phyloP scores from a whole-genome alignment of 2,329 filamentous ascomycete species.

The Pestalotiopsis sp. region DNA sequence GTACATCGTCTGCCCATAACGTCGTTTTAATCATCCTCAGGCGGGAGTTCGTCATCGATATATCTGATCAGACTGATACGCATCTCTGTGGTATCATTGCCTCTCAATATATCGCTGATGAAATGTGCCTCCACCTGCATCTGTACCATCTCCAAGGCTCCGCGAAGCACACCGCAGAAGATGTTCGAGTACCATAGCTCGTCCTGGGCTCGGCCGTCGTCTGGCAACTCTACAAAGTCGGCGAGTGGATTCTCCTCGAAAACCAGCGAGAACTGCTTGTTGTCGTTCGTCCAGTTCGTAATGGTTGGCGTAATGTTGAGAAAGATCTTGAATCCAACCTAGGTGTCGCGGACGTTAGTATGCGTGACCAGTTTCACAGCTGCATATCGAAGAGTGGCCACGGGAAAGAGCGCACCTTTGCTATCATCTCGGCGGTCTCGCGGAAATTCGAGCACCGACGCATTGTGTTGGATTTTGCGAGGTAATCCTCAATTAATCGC shows the following conservation, averaged over 20 bases:
- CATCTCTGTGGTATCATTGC: constrained; percentile 97
- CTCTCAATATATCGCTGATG: constrained; percentile 87
- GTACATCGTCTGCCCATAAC: not conserved
- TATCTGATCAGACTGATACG: constrained; percentile 87
- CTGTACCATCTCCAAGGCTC: constrained; percentile 96
- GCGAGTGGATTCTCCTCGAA: constrained; percentile 97
- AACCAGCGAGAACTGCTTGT: constrained; percentile 91
- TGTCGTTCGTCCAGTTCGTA: constrained; percentile 94
- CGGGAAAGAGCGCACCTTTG: constrained; percentile 61
- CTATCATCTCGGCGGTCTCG: constrained; percentile 95
- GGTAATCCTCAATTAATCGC: constrained; percentile 93
- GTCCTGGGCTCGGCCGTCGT: constrained; percentile 92
- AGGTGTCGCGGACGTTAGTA: not conserved
- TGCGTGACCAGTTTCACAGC: not conserved
- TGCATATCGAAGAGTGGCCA: not conserved
- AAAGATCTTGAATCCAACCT: constrained; percentile 99
- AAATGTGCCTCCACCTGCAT: constrained; percentile 99
- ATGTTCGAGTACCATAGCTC: constrained; percentile 99
- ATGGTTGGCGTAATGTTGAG: constrained; percentile 93
- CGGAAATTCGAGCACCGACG: constrained; percentile 89
- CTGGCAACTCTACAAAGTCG: constrained; percentile 95
- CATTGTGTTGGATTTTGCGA: constrained; percentile 90
- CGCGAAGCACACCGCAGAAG: constrained; percentile 86
- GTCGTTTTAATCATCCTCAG: constrained; percentile 78
- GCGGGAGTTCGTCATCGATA: constrained; percentile 96